A percentile compares a stretch with the other conserved stretches of the same genome.
Conservation (phyloP, 2,329 filamentous ascomycete species). For the Periglandula ipomoeae region DNA sequence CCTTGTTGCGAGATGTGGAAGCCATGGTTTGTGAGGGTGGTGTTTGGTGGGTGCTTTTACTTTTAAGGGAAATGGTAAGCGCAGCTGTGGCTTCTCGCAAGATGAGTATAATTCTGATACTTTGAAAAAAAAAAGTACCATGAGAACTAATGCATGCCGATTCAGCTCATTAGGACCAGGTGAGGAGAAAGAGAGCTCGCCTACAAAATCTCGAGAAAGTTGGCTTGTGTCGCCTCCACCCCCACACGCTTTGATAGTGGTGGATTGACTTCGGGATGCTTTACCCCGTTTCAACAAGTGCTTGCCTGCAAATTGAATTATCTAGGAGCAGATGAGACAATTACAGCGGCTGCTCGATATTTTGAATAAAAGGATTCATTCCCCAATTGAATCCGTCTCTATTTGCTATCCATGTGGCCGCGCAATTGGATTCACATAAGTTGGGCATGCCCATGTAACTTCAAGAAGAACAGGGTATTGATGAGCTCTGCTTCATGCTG, state of each 20-base stretch:
- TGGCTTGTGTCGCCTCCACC: background rate
- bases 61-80: background rate
- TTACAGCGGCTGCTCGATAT: too few species aligned
- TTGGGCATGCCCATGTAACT: too few species aligned
- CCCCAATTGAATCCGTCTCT: too few species aligned
- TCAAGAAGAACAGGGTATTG: too few species aligned
- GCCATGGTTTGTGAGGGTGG: constrained; percentile 15
- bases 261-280: background rate
- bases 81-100: background rate
- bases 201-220: background rate
- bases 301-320: background rate
- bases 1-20: constrained; percentile 13
- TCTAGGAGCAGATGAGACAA: too few species aligned
- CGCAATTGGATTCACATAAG: too few species aligned
- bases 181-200: background rate
- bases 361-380: too few species aligned
- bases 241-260: background rate
- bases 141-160: background rate
- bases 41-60: background rate
- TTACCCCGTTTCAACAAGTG: background rate
- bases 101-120: too few species aligned
- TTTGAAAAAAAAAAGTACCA: background rate
- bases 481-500: too few species aligned
- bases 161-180: background rate
- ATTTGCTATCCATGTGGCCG: too few species aligned